These are phyloP conservation scores for Suzukiozyma palmioleophila DNA, from an alignment of 1,139 yeast species.

Conservation along the genomic window DNA sequence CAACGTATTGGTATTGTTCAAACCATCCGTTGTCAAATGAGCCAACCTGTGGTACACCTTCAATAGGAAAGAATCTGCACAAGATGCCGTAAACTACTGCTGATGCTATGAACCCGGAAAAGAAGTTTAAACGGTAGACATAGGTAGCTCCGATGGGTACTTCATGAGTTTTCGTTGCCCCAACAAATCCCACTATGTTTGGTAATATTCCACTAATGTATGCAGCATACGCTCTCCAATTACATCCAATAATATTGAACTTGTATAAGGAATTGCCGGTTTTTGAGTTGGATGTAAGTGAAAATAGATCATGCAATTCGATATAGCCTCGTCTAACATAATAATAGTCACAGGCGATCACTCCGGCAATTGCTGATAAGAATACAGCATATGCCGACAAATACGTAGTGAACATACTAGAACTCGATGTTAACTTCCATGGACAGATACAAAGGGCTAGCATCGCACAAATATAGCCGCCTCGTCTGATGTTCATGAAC, in stretches of 20 bases:
- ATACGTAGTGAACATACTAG: slow-evolving; percentile 78
- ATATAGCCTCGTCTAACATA: slow-evolving; percentile 71
- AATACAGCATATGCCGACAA: slow-evolving; percentile 84
- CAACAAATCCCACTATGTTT: slow-evolving; percentile 84
- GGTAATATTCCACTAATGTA: slow-evolving; percentile 74
- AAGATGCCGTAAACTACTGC: slow-evolving; percentile 46
- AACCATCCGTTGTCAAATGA: slow-evolving; percentile 59
- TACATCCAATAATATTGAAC: slow-evolving; percentile 60
- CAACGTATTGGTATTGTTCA: slow-evolving; percentile 59
- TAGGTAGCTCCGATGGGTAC: slow-evolving; percentile 81
- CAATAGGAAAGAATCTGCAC: slow-evolving; percentile 53
- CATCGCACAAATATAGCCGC: slow-evolving; percentile 74
- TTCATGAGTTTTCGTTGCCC: slow-evolving; percentile 57
- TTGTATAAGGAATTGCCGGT: slow-evolving; percentile 44
- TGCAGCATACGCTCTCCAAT: slow-evolving; percentile 78
- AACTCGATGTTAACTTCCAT: slow-evolving; percentile 76
- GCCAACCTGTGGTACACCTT: slow-evolving; percentile 51
- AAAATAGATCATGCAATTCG: slow-evolving; percentile 60
- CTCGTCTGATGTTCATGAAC: slow-evolving; percentile 75
- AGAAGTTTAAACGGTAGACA: slow-evolving; percentile 68
- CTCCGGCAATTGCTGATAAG: slow-evolving; percentile 84
- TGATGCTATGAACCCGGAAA: slow-evolving; percentile 67
- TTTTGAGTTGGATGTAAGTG: slow-evolving; percentile 32
- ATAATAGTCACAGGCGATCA: slow-evolving; percentile 71
- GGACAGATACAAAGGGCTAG: slow-evolving; percentile 81